Conservation (phyloP, 768 basidiomycete genomes). For the Auricularia auricula-judae region DNA sequence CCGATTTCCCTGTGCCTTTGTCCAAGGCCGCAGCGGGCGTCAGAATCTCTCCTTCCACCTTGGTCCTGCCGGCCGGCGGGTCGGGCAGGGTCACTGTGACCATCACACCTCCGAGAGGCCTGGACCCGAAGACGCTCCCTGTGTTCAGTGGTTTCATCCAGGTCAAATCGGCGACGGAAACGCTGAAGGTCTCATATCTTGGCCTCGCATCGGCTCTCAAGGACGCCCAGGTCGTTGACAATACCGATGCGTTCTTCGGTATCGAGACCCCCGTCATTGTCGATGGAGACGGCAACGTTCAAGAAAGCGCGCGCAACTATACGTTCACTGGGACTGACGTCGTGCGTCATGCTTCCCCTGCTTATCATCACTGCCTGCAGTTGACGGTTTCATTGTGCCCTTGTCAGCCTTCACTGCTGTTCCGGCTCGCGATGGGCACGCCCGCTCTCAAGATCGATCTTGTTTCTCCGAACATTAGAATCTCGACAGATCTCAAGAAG, state of each 20-base stretch:
- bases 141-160: slow-evolving; percentile 51
- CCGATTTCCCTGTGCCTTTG: slow-evolving; percentile 40
- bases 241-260: slow-evolving; percentile 37
- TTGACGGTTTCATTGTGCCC: too few relatives aligned
- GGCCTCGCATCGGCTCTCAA: slow-evolving; percentile 33
- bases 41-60: slow-evolving; percentile 28
- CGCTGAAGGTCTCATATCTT: slow-evolving; percentile 34
- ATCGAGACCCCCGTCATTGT: slow-evolving; percentile 31
- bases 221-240: slow-evolving; percentile 40
- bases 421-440: slow-evolving; percentile 9
- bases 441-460: slow-evolving; percentile 3
- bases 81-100: slow-evolving; percentile 29
- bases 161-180: slow-evolving; percentile 18
- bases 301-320: slow-evolving; percentile 31
- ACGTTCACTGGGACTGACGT: slow-evolving; percentile 31
- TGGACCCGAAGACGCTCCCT: slow-evolving; percentile 35
- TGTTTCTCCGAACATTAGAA: neutral
- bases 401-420: slow-evolving; percentile 14
- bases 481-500: neutral
- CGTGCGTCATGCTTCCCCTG: neutral
- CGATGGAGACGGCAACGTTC: slow-evolving; percentile 29
- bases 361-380: neutral
- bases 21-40: slow-evolving; percentile 35
- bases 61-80: slow-evolving; percentile 36
- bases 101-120: slow-evolving; percentile 36